phyloP scores from a whole-genome alignment of 2,329 filamentous ascomycete species.

The Coniochaeta sp. region DNA sequence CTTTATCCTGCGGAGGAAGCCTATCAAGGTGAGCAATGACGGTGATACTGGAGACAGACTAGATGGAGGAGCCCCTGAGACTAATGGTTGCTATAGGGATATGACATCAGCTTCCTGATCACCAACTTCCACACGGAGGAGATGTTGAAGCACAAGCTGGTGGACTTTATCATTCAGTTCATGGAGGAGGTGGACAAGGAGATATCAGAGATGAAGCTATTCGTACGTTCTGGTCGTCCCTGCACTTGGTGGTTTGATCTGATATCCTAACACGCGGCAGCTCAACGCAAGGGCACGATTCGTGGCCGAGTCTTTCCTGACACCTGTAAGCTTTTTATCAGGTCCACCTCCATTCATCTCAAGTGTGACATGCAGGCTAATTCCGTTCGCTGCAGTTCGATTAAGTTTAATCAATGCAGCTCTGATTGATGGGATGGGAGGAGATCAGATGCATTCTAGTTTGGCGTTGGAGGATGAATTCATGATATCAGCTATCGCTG shows the following conservation, averaged over 20 bases:
- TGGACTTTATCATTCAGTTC: slow-evolving; percentile 98
- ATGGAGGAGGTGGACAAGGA: slow-evolving; percentile 99
- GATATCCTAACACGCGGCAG: slow-evolving; percentile 37
- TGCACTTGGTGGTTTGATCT: not conserved
- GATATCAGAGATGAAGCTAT: slow-evolving; percentile 99
- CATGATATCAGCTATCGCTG: not conserved
- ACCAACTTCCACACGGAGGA: slow-evolving; percentile 98
- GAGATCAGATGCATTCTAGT: not conserved
- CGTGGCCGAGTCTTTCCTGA: slow-evolving; percentile 96
- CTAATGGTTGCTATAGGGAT: slow-evolving; percentile 53
- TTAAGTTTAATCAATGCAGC: slow-evolving; percentile 3
- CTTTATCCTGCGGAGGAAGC: slow-evolving; percentile 91
- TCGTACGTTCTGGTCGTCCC: slow-evolving; percentile 53
- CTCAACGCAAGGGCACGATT: slow-evolving; percentile 95
- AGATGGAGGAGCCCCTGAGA: not conserved
- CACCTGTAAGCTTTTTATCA: slow-evolving; percentile 43
- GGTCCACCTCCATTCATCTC: not conserved
- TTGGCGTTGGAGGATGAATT: not conserved
- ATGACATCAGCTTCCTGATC: slow-evolving; percentile 97
- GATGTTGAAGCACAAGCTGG: slow-evolving; percentile 98
- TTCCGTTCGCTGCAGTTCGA: slow-evolving; percentile 13
- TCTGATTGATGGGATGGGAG: not conserved
- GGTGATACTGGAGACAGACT: no score
- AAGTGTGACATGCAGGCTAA: not conserved
- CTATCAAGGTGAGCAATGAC: slow-evolving; percentile 80